Percentiles rank a stretch among this genome's conserved stretches.
Evolutionary conservation across 2,329 filamentous ascomycete species (phyloP).

Genomic region (Tolypocladium paradoxum): DNA sequence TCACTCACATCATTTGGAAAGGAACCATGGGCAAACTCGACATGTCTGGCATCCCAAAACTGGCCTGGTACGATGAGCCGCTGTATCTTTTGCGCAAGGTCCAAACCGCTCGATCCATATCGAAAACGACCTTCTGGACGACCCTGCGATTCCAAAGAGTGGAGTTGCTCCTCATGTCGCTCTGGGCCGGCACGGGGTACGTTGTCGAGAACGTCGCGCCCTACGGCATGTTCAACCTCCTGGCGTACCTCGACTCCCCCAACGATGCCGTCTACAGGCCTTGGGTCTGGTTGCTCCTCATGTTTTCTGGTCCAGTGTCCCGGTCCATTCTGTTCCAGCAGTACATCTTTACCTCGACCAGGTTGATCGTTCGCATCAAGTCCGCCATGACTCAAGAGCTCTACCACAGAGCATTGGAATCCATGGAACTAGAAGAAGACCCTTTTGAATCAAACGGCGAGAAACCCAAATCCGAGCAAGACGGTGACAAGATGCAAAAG

Average conservation of each 20-base stretch:
- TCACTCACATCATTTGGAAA: constrained; percentile 37
- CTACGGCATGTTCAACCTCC: constrained; percentile 41
- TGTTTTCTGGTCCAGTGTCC: constrained; percentile 37
- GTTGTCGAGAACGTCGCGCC: constrained; percentile 39
- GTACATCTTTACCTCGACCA: constrained; percentile 46
- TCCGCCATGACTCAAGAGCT: constrained; percentile 47
- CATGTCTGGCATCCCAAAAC: constrained; percentile 33
- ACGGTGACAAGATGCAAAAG: constrained; percentile 17
- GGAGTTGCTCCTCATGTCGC: constrained; percentile 33
- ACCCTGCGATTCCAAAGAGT: constrained; percentile 29
- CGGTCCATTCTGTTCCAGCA: constrained; percentile 43
- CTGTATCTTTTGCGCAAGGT: constrained; percentile 33
- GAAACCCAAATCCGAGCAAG: constrained; percentile 12
- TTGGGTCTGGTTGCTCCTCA: constrained; percentile 41
- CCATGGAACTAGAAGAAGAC: constrained; percentile 47
- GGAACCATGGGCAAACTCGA: constrained; percentile 33
- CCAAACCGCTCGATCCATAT: constrained; percentile 29
- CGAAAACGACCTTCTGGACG: constrained; percentile 34
- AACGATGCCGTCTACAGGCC: constrained; percentile 33
- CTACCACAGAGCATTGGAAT: constrained; percentile 42
- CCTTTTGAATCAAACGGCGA: constrained; percentile 25
- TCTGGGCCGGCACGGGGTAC: constrained; percentile 27
- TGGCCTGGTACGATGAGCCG: constrained; percentile 47
- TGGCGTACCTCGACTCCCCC: constrained; percentile 39
- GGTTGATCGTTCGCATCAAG: constrained; percentile 45